Evolutionary conservation across 1,284 basidiomycete species (phyloP).

Genomic region (Ustilago loliicola): DNA sequence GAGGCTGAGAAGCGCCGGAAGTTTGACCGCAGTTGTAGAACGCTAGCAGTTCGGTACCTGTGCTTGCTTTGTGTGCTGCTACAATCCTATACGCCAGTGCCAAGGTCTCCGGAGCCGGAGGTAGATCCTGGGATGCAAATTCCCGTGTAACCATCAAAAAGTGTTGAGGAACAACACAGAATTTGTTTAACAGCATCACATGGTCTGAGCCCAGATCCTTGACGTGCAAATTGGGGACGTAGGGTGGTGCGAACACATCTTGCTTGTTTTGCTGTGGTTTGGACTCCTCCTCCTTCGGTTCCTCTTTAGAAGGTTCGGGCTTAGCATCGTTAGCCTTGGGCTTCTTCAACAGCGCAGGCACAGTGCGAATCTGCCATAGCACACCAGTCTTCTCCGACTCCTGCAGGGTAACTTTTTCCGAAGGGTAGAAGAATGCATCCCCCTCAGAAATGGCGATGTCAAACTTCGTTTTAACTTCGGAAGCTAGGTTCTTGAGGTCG

Average conservation of each 20-base stretch:
- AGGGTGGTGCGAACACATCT: constrained; percentile 69
- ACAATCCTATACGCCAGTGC: constrained; percentile 60
- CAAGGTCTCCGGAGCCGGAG: constrained; percentile 60
- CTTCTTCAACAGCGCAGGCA: constrained; percentile 66
- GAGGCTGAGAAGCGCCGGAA: constrained; percentile 64
- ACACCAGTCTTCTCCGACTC: constrained; percentile 20
- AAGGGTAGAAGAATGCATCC: constrained; percentile 66
- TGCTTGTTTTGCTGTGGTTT: constrained; percentile 54
- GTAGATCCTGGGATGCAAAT: constrained; percentile 62
- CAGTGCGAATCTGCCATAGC: constrained; percentile 62
- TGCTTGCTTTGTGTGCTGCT: constrained; percentile 21
- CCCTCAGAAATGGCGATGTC: constrained; percentile 48
- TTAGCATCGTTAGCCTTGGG: constrained; percentile 26
- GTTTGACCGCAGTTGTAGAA: constrained; percentile 68
- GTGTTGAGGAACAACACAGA: constrained; percentile 66
- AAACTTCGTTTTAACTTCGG: constrained; percentile 52
- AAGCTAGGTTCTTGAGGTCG: constrained; percentile 43
- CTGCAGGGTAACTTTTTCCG: constrained; percentile 44
- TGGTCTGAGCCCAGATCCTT: constrained; percentile 50
- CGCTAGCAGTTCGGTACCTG: constrained; percentile 48
- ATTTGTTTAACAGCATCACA: constrained; percentile 68
- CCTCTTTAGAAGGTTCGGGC: background rate
- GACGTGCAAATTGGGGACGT: constrained; percentile 66
- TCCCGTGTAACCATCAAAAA: constrained; percentile 65
- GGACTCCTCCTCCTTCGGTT: constrained; percentile 4